Percentiles rank a stretch among this genome's conserved stretches.
Conservation (phyloP, 306 rosid genomes). For the Canavalia gladiata region DNA sequence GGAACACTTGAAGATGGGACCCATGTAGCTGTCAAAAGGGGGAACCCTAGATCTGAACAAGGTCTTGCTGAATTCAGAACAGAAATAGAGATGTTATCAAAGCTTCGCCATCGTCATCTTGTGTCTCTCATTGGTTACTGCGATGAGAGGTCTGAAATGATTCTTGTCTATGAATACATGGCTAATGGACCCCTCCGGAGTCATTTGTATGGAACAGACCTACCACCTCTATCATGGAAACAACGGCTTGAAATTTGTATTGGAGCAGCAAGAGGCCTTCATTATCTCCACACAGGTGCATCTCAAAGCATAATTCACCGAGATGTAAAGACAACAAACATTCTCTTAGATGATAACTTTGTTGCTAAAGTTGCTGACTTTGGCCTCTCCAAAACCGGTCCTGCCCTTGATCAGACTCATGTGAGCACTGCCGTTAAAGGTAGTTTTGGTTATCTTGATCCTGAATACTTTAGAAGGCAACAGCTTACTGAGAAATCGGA, state of each 20-base stretch:
- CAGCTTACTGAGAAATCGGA: slow-evolving; percentile 99
- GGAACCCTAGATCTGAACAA: slow-evolving; percentile 94
- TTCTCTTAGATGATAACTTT: slow-evolving; percentile 90
- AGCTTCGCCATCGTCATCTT: slow-evolving; percentile 97
- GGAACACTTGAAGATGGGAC: slow-evolving; percentile 94
- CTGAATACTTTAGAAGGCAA: slow-evolving; percentile 95
- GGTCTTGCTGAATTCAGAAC: slow-evolving; percentile 95
- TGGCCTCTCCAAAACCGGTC: slow-evolving; percentile 96
- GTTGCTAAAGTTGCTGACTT: slow-evolving; percentile 98
- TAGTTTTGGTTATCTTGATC: slow-evolving; percentile 97
- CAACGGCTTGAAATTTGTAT: slow-evolving; percentile 95
- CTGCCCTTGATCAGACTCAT: slow-evolving; percentile 95
- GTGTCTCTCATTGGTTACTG: slow-evolving; percentile 98
- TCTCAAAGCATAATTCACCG: slow-evolving; percentile 94
- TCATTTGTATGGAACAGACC: slow-evolving; percentile 91
- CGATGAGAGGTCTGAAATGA: slow-evolving; percentile 95
- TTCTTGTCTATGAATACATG: slow-evolving; percentile 97
- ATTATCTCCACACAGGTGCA: slow-evolving; percentile 96
- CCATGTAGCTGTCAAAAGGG: slow-evolving; percentile 90
- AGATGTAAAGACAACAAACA: slow-evolving; percentile 97
- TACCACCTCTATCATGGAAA: slow-evolving; percentile 87
- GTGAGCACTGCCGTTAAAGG: slow-evolving; percentile 99
- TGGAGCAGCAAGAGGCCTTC: slow-evolving; percentile 98
- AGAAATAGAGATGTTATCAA: slow-evolving; percentile 95
- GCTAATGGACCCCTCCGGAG: slow-evolving; percentile 97